Percentiles rank a stretch among this genome's conserved stretches.
Evolutionary conservation across 176 grass and related monocot genomes (phyloP).

Genomic region (Themeda triandra): DNA sequence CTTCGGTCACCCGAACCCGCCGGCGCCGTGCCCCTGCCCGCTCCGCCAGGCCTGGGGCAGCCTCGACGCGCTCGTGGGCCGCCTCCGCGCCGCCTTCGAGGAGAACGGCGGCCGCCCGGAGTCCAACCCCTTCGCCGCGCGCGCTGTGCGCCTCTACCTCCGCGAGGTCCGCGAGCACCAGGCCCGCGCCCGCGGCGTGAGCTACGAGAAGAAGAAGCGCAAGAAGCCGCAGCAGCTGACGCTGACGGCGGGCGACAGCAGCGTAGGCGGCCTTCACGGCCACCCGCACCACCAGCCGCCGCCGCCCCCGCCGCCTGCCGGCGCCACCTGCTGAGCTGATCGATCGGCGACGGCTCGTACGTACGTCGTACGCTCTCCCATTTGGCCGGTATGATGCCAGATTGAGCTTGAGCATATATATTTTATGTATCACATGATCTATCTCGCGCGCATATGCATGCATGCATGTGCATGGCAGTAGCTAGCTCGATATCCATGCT

Average conservation of each 20-base stretch:
- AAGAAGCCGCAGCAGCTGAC: conserved; percentile 65
- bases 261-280: conserved; percentile 9
- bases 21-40: conserved; percentile 82
- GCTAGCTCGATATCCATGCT: not conserved
- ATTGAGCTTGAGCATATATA: conserved; percentile 42
- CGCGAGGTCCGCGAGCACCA: conserved; percentile 93
- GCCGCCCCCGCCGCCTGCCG: conserved; percentile 15
- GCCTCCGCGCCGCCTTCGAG: conserved; percentile 87
- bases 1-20: conserved; percentile 75
- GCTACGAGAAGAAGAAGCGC: conserved; percentile 99
- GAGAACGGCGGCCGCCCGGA: conserved; percentile 86
- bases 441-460: conserved; percentile 16
- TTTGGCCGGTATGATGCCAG: conserved; percentile 37
- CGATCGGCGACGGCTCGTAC: not conserved
- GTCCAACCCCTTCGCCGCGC: conserved; percentile 80
- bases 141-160: conserved; percentile 88
- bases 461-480: conserved; percentile 40
- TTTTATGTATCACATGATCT: conserved; percentile 46
- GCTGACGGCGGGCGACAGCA: not conserved
- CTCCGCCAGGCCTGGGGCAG: conserved; percentile 94
- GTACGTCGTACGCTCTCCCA: conserved; percentile 1
- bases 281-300: conserved; percentile 32
- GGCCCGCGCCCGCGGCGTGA: conserved; percentile 76
- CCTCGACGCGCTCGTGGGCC: conserved; percentile 84
- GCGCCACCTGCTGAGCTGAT: conserved; percentile 26